Base-by-base conservation (phyloP, 768 basidiomycete species). In the Tulasnella sp. region DNA sequence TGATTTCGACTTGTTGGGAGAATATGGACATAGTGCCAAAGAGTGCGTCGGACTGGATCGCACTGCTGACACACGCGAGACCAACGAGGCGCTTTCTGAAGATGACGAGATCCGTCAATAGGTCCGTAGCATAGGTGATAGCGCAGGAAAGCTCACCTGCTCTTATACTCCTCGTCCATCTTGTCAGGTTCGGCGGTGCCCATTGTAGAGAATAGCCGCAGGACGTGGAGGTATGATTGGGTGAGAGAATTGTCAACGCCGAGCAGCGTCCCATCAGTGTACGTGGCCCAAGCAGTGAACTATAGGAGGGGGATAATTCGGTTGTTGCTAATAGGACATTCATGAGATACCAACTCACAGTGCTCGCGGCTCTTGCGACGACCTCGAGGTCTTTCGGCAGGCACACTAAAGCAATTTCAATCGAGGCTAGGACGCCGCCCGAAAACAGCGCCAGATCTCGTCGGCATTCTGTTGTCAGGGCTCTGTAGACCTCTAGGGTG, bases 221-320 rank as follows among this genome's bases (percentile, higher is more conserved):
- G 76, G 29, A 81, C 78, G 7, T 77, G 75, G 30, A 89, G 71
- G 69, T 94, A 94, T 59, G 83, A 77, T 25, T 74, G 73, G 0
- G 88, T 87, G 50, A 89, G 72, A 29, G 67, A 71, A 57, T 78
- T 79, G 66, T 94, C 92, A 11, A 84, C 80, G 25, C 87, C 88
- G 62, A 93, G 82, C 42, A 87, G 74, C 55, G 83, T 82, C 0
- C 91, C 90, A 64, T 93, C 85, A 21, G 92, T 91, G 64, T 84
- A 96, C 15, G 92, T 92, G 19, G 86, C 85, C 85, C 90, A 97
- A 1, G 90, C 85, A 2, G 85, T 87, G 66, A 94, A 91, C 86
- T 92, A n/a, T n/a, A n/a, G n/a, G n/a, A n/a, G 48, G n/a, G 12
- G 11, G 21, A 4, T 7, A 60, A 4, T 24, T 15, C 0, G 45